Conservation (phyloP, 257 asterid species). For the Rehmannia glutinosa region DNA sequence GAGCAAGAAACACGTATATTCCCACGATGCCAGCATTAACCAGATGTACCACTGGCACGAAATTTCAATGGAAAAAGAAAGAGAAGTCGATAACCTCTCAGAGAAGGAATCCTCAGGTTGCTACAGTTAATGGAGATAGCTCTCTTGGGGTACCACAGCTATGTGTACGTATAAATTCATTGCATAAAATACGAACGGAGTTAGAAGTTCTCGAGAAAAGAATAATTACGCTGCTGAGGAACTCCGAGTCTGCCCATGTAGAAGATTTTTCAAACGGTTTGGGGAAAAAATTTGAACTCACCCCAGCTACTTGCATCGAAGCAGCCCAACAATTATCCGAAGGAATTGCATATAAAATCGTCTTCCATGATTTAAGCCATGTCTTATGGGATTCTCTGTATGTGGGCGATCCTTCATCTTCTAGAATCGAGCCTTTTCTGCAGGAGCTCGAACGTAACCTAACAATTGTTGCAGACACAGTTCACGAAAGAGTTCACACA, state of each 20-base stretch:
- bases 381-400: slow-evolving; percentile 71
- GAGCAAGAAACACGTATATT: slow-evolving; percentile 66
- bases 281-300: slow-evolving; percentile 73
- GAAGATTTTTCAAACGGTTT: slow-evolving; percentile 76
- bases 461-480: slow-evolving; percentile 63
- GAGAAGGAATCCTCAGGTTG: slow-evolving; percentile 70
- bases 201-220: slow-evolving; percentile 83
- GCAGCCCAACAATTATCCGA: slow-evolving; percentile 83
- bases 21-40: slow-evolving; percentile 95
- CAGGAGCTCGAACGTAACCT: slow-evolving; percentile 72
- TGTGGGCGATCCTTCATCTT: slow-evolving; percentile 71
- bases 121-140: slow-evolving; percentile 61
- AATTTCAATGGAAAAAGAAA: slow-evolving; percentile 79
- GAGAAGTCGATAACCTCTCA: slow-evolving; percentile 54
- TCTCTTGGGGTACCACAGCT: slow-evolving; percentile 66
- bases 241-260: slow-evolving; percentile 83
- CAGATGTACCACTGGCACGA: slow-evolving; percentile 63
- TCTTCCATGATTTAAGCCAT: slow-evolving; percentile 73
- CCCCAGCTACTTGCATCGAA: slow-evolving; percentile 82
- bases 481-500: slow-evolving; percentile 70
- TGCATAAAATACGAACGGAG: slow-evolving; percentile 70
- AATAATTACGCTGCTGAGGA: slow-evolving; percentile 74
- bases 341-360: slow-evolving; percentile 63
- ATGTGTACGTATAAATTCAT: slow-evolving; percentile 83
- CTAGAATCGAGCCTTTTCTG: slow-evolving; percentile 84